Percentiles rank a stretch among this genome's conserved stretches.
phyloP scores from a whole-genome alignment of 2,329 filamentous ascomycete species.

The Trichoderma gracile region DNA sequence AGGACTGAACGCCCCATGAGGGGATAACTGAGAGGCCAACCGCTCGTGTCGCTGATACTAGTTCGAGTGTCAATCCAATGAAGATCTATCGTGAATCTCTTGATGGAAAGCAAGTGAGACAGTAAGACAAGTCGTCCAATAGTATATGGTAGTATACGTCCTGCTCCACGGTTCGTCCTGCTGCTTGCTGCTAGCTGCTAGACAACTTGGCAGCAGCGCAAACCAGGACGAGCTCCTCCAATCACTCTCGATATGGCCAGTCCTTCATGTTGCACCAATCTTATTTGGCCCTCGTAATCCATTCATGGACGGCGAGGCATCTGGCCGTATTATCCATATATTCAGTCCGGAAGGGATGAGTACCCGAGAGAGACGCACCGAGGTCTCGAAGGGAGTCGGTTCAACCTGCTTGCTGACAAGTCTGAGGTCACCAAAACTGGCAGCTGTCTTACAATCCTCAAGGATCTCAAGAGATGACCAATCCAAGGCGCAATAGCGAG shows the following conservation, averaged over 20 bases:
- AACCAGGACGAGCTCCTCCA: background rate
- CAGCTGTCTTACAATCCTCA: slow-evolving; percentile 12
- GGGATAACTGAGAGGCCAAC: background rate
- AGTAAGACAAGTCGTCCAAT: slow-evolving; percentile 4
- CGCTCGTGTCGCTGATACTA: background rate
- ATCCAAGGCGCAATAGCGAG: background rate
- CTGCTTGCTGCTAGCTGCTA: background rate
- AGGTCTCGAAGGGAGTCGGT: background rate
- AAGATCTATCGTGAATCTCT: background rate
- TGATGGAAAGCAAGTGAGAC: background rate
- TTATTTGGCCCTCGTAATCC: background rate
- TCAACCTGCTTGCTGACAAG: slow-evolving; percentile 13
- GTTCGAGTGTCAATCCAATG: background rate
- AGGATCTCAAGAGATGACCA: background rate
- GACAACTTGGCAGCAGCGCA: slow-evolving; percentile 6
- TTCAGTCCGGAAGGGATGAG: background rate
- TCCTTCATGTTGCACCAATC: slow-evolving; percentile 4
- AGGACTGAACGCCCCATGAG: background rate
- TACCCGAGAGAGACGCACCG: slow-evolving; percentile 5
- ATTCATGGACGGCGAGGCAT: background rate
- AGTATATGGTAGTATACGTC: background rate
- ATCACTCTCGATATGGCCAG: background rate
- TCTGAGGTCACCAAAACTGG: slow-evolving; percentile 3
- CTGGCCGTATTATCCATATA: background rate
- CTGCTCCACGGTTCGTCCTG: background rate